Evolutionary conservation across 75 land plant genomes (phyloP), one percentile per base, ranked within the genome.

Genomic region (Isoetes taiwanensis): DNA sequence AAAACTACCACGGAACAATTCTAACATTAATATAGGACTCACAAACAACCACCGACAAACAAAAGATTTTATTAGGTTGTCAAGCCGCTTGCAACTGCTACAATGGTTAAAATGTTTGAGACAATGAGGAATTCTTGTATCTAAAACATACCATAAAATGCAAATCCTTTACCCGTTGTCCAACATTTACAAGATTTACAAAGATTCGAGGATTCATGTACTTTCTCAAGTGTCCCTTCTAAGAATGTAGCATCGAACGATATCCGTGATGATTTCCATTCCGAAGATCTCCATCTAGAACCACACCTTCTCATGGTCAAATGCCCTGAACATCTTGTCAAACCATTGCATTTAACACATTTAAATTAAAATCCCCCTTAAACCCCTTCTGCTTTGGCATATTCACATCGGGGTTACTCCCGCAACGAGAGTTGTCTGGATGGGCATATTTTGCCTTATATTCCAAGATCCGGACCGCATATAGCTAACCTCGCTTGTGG

Each of bases 281-380:
- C 66, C 30, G 96, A 53, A 93, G 64, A 24, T 95, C 98, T 65
- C 98, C 98, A 79, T 93, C 83, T 34, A 93, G 42, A 2, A 93
- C 96, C 88, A 87, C 29, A 93, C 71, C 62, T 75, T 84, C 33
- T 93, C 79, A 69, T 93, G 98, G 14, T 95, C 98, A 77, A 93
- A 93, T 2, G 77, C 85, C 58, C 98, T 72, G 57, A 93, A 87
- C 98, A 93, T 93, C 98, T 95, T 93, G 67, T 58, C 54, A 20
- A 50, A 24, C 39, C 14, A 10, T 10, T 14, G 14, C 14, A 14
- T 37, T 9, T 14, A n/a, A n/a, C n/a, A n/a, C n/a, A n/a, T n/a
- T n/a, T n/a, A n/a, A n/a, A n/a, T n/a, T n/a, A n/a, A n/a, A n/a
- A n/a, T n/a, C n/a, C n/a, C n/a, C n/a, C n/a, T n/a, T n/a, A n/a